These are phyloP conservation scores for Diaporthe aspalathi DNA, from an alignment of 2,329 filamentous ascomycete species.

Conservation along the genomic window DNA sequence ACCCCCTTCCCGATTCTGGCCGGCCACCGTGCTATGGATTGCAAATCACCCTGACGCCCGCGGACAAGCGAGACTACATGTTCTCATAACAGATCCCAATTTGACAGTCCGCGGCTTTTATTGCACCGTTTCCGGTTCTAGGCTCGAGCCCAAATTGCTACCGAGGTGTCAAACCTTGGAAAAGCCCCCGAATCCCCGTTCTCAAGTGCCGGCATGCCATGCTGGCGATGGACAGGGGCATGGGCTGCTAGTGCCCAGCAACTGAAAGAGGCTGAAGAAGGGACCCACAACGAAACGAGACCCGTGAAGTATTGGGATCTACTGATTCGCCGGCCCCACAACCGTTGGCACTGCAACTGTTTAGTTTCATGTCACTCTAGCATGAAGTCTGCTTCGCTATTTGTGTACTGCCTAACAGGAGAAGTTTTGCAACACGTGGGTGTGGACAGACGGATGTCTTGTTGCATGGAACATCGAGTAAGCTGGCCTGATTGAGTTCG, in stretches of 20 bases:
- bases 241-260: constrained; percentile 2
- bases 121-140: background rate
- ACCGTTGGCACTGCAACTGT: background rate
- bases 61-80: background rate
- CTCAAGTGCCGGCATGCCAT: background rate
- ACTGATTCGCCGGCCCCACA: constrained; percentile 1
- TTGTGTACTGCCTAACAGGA: background rate
- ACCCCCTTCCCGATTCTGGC: background rate
- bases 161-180: background rate
- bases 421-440: background rate
- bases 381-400: constrained; percentile 5
- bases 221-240: background rate
- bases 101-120: background rate
- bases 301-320: constrained; percentile 24
- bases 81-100: constrained; percentile 18
- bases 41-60: constrained; percentile 2
- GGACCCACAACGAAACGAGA: background rate
- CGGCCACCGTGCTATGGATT: background rate
- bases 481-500: background rate
- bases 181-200: background rate
- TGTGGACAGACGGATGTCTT: background rate
- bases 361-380: background rate
- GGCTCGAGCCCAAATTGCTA: background rate
- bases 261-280: background rate
- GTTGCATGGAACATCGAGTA: background rate